These are phyloP conservation scores for Lachancea fermentati DNA, from an alignment of 805 yeast genomes.

Conservation along the genomic window DNA sequence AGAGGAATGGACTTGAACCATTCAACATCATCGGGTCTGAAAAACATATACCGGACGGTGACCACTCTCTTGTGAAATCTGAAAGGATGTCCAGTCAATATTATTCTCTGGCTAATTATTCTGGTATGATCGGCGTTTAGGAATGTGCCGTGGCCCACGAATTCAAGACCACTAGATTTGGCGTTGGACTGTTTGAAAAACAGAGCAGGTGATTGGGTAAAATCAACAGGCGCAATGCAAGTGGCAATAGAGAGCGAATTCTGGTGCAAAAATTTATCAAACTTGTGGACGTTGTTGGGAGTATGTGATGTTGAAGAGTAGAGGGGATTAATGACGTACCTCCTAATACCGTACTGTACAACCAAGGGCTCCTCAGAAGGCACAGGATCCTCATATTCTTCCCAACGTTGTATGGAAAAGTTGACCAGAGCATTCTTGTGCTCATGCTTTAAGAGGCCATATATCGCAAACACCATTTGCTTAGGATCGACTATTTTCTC, in stretches of 20 bases:
- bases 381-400: constrained; percentile 79
- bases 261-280: constrained; percentile 75
- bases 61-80: constrained; percentile 90
- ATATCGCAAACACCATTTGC: constrained; percentile 53
- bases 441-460: constrained; percentile 77
- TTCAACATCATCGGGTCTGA: constrained; percentile 80
- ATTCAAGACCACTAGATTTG: constrained; percentile 46
- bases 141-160: constrained; percentile 88
- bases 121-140: constrained; percentile 80
- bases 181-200: constrained; percentile 59
- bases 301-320: constrained; percentile 75
- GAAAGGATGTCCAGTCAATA: constrained; percentile 90
- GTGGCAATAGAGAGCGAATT: constrained; percentile 76
- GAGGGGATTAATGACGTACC: constrained; percentile 75
- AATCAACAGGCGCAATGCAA: constrained; percentile 78
- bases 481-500: constrained; percentile 41
- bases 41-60: constrained; percentile 95
- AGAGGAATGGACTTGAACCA: constrained; percentile 89
- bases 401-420: constrained; percentile 81
- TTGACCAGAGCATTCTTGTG: constrained; percentile 80
- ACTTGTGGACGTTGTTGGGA: constrained; percentile 81
- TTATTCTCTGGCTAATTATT: constrained; percentile 78
- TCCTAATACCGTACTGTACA: constrained; percentile 90
- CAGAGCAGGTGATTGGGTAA: constrained; percentile 78
- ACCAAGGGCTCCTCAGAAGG: constrained; percentile 75